Evolutionary conservation across 805 yeast genomes (phyloP).

Genomic region (Starmerella sp.): DNA sequence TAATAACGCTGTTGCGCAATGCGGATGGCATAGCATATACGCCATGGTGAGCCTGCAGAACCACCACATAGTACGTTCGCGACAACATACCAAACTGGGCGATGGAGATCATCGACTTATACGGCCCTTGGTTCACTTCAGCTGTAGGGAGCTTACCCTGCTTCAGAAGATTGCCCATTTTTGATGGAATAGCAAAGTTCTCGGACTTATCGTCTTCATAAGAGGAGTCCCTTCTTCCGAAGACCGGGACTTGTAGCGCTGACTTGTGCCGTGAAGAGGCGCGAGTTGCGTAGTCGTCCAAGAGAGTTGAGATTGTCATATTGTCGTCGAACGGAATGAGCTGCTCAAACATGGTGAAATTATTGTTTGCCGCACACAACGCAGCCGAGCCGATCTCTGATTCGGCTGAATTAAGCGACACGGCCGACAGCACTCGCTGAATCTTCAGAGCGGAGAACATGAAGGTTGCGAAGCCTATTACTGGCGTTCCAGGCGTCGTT

Average conservation of each 20-base stretch:
- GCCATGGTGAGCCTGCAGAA: constrained; percentile 17
- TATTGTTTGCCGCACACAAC: constrained; percentile 10
- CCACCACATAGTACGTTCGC: constrained; percentile 16
- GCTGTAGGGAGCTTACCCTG: constrained; percentile 13
- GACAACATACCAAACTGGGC: constrained; percentile 14
- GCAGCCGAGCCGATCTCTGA: constrained; percentile 19
- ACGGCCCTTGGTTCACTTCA: constrained; percentile 17
- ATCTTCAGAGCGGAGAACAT: constrained; percentile 11
- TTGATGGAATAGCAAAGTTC: constrained; percentile 5
- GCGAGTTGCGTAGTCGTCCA: not conserved
- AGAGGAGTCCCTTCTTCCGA: not conserved
- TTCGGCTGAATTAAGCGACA: constrained; percentile 9
- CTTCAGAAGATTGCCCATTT: constrained; percentile 9
- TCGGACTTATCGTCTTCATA: not conserved
- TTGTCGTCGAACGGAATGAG: constrained; percentile 18
- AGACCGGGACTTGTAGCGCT: not conserved
- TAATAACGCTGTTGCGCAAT: constrained; percentile 16
- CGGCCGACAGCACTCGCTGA: constrained; percentile 13
- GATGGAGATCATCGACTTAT: constrained; percentile 19
- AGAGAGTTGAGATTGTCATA: not conserved
- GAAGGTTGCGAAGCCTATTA: constrained; percentile 19
- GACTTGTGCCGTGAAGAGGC: not conserved
- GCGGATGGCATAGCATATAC: constrained; percentile 19
- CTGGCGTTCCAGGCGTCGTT: not conserved
- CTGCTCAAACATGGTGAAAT: constrained; percentile 13